Conservation (phyloP, 2,329 filamentous ascomycete genomes). For the Macrophomina phaseolina region DNA sequence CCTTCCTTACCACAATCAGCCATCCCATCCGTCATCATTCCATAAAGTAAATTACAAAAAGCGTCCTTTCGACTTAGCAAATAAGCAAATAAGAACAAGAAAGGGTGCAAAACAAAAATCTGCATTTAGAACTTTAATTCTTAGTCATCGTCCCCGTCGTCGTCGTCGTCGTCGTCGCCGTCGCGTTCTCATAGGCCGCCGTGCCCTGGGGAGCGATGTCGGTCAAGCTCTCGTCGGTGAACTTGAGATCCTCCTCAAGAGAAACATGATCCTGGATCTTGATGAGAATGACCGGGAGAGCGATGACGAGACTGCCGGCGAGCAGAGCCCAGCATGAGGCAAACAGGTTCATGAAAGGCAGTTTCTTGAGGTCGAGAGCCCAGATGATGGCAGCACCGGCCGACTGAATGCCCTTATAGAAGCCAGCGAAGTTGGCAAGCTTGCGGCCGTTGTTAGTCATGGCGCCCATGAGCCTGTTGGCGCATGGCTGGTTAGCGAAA, state of each 20-base stretch:
- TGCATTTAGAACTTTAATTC: too few relatives aligned
- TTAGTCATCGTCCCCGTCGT: too few relatives aligned
- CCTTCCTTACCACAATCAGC: background rate
- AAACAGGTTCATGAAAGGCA: conserved; percentile 74
- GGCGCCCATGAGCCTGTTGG: conserved; percentile 81
- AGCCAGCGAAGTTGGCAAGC: conserved; percentile 88
- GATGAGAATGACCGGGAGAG: conserved; percentile 77
- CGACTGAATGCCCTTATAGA: conserved; percentile 91
- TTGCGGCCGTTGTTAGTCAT: conserved; percentile 92
- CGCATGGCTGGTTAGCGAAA: background rate
- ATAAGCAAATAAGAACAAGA: background rate
- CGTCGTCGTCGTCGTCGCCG: too few relatives aligned
- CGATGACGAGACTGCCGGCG: conserved; percentile 74
- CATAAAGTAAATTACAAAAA: background rate
- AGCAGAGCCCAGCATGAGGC: conserved; percentile 78
- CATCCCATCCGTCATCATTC: background rate
- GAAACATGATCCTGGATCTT: conserved; percentile 83
- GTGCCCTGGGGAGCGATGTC: conserved; percentile 61
- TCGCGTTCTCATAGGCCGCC: conserved; percentile 29
- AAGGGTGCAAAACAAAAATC: background rate
- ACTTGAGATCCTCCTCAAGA: conserved; percentile 81
- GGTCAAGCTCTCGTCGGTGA: conserved; percentile 79
- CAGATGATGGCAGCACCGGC: conserved; percentile 79
- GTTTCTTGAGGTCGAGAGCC: conserved; percentile 66
- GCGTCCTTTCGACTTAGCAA: background rate